Conservation (phyloP, 306 rosid species). For the Trifolium subterraneum region DNA sequence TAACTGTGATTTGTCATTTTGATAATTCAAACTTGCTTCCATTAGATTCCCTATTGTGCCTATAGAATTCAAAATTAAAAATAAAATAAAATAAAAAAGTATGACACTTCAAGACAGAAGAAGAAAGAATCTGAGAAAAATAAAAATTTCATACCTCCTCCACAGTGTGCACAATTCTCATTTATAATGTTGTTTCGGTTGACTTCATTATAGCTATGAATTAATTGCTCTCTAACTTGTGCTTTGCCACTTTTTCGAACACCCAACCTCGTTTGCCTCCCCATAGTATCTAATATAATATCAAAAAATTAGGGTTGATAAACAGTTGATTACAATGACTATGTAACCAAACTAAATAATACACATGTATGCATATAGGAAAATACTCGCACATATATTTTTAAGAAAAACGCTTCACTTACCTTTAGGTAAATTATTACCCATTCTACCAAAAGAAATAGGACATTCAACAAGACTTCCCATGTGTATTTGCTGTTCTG, state of each 20-base stretch:
- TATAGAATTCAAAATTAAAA: background rate
- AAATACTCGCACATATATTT: background rate
- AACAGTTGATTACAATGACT: slow-evolving; percentile 11
- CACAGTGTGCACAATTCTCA: background rate
- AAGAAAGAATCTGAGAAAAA: background rate
- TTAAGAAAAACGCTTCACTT: background rate
- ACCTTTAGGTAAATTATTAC: background rate
- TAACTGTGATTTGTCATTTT: background rate
- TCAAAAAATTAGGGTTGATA: slow-evolving; percentile 1
- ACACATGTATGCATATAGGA: background rate
- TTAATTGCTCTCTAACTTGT: slow-evolving; percentile 9
- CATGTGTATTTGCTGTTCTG: background rate
- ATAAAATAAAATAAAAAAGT: background rate
- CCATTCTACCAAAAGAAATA: background rate
- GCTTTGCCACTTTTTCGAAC: slow-evolving; percentile 5
- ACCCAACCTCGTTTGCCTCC: slow-evolving; percentile 4
- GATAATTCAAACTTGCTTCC: background rate
- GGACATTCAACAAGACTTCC: background rate
- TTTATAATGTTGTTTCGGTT: background rate
- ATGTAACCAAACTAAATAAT: background rate
- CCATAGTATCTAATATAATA: background rate
- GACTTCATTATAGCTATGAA: background rate
- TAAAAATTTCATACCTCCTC: background rate
- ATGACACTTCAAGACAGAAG: slow-evolving; percentile 5
- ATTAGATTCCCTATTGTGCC: background rate